A percentile compares a stretch with the other conserved stretches of the same genome.
phyloP scores from a whole-genome alignment of 129 eudicot genomes.

The Escallonia herrerae region DNA sequence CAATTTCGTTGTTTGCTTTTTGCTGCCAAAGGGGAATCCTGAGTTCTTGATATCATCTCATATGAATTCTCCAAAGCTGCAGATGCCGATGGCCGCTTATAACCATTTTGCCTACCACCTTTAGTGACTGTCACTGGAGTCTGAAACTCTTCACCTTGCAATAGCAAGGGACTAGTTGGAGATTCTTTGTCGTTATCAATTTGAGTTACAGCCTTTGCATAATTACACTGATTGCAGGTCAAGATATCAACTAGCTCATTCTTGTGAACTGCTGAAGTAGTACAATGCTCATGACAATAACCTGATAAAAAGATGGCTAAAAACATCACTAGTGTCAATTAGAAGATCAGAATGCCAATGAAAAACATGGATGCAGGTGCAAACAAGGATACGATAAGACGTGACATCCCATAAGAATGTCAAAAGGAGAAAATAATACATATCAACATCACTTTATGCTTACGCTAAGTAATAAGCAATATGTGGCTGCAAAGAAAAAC shows the following conservation, averaged over 20 bases:
- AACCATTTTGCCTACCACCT: conserved; percentile 27
- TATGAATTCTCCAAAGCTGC: conserved; percentile 17
- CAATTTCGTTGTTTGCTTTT: conserved; percentile 19
- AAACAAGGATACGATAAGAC: too few species aligned
- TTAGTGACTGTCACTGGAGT: conserved; percentile 23
- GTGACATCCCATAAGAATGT: too few species aligned
- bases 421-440: too few species aligned
- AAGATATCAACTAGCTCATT: conserved; percentile 30
- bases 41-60: conserved; percentile 22
- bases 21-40: conserved; percentile 18
- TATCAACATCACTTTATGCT: too few species aligned
- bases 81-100: conserved; percentile 11
- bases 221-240: conserved; percentile 63
- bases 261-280: conserved; percentile 39
- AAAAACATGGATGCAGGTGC: too few species aligned
- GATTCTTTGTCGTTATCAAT: conserved; percentile 37
- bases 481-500: too few species aligned
- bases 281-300: conserved; percentile 70
- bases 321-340: not conserved
- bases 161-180: conserved; percentile 74
- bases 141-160: conserved; percentile 58
- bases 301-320: conserved; percentile 43
- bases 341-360: too few species aligned
- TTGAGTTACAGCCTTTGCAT: conserved; percentile 24
- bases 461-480: too few species aligned